Evolutionary conservation across 192 early-diverging fungal genomes (phyloP), one percentile per base, ranked within the genome.

Genomic region (Allomyces macrogynus): DNA sequence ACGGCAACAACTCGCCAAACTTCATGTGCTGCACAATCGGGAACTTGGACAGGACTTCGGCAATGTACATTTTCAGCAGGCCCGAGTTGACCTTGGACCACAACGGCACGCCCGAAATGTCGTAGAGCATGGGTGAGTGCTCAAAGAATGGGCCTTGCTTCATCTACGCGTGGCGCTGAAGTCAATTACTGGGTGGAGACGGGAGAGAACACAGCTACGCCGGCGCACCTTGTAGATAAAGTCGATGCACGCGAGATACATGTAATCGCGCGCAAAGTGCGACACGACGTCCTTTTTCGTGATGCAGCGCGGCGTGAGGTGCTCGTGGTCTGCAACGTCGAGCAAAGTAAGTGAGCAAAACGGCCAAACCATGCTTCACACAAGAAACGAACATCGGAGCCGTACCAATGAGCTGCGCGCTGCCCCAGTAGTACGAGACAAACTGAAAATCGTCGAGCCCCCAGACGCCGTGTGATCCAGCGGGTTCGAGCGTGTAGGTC

Each of bases 361-460:
- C 25, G 25, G 57, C 5, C 18, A 23, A 68, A 8, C 24, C 3
- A 14, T 1, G 1, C 0, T 14, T 54, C 9, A 7, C 9, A 12
- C 25, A 23, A 62, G 7, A 62, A 62, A 8, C 24, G 4, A 44
- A 63, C 44, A 24, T 40, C 44, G 24, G 0, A n/a, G 24, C 12
- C 61, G 42, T 67, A 79, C 87, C 84, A 44, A 85, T 72, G 43
- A 99, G 70, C 76, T 98, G 93, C 8, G 90, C 74, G 63, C 85
- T 86, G n/a, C 95, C 95, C 80, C 87, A 96, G 43, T 86, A 80
- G 74, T 91, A 98, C 22, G 93, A 89, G 67, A 98, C 71, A 69
- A 96, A 96, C 72, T 96, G 93, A 75, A 90, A 87, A 76, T 98
- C 95, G 71, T 98, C 95, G 32, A 98, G 71, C 32, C 95, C 95